A percentile compares a stretch with the other conserved stretches of the same genome.
These are phyloP conservation scores for Wickerhamiella azymoides DNA, from an alignment of 805 yeast species.

Conservation along the genomic window DNA sequence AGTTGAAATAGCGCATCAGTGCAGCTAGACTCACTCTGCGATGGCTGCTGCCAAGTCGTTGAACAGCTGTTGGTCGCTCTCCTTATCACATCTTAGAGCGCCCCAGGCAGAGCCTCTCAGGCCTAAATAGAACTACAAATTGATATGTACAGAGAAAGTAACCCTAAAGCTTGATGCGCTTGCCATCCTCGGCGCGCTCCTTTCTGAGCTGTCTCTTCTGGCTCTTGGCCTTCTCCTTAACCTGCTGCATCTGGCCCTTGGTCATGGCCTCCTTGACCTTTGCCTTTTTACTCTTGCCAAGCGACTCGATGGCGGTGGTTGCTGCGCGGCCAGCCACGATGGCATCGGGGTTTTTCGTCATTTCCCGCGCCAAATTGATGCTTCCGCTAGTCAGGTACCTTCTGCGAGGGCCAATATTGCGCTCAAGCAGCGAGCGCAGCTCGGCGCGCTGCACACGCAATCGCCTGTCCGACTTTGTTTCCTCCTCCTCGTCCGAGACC, in stretches of 20 bases:
- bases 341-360: constrained; percentile 15
- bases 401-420: constrained; percentile 19
- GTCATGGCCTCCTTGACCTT: not conserved
- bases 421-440: constrained; percentile 17
- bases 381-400: constrained; percentile 24
- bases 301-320: constrained; percentile 15
- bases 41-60: too few species aligned
- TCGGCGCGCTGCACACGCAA: constrained; percentile 20
- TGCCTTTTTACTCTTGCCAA: constrained; percentile 1
- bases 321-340: constrained; percentile 14
- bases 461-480: constrained; percentile 12
- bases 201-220: not conserved
- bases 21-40: too few species aligned
- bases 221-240: not conserved
- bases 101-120: too few species aligned
- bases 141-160: too few species aligned
- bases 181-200: not conserved
- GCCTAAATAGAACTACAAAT: too few species aligned
- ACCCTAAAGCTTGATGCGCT: not conserved
- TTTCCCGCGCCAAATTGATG: constrained; percentile 23
- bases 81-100: too few species aligned
- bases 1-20: too few species aligned
- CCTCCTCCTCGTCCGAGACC: constrained; percentile 52
- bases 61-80: too few species aligned
- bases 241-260: not conserved